phyloP scores from a whole-genome alignment of 345 rosid genomes.

The Xanthoceras sorbifolium region DNA sequence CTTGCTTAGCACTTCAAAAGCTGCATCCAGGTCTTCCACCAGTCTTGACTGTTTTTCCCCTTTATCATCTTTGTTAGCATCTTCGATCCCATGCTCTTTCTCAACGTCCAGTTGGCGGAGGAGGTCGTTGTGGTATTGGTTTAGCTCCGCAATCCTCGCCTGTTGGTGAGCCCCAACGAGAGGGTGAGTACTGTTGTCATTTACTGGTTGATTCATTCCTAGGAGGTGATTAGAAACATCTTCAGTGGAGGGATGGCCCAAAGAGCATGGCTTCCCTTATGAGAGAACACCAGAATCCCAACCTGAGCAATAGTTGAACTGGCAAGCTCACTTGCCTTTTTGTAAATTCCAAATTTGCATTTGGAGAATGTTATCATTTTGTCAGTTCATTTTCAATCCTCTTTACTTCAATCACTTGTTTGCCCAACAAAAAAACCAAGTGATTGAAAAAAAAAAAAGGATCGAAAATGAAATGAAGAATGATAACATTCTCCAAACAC shows the following conservation, averaged over 20 bases:
- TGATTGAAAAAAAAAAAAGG: too few species aligned
- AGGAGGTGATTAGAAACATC: constrained; percentile 16
- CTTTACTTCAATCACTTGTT: constrained; percentile 31
- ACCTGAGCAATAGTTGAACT: constrained; percentile 32
- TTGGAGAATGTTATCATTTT: constrained; percentile 38
- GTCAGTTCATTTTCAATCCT: constrained; percentile 20
- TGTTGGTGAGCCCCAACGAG: constrained; percentile 32
- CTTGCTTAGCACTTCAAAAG: too few species aligned
- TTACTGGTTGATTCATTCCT: neutral
- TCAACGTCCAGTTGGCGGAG: constrained; percentile 12
- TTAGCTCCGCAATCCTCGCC: constrained; percentile 19
- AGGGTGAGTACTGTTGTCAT: neutral
- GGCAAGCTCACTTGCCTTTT: too few species aligned
- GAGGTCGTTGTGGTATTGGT: constrained; percentile 8
- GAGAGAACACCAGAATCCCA: constrained; percentile 35
- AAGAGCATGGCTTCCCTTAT: constrained; percentile 34
- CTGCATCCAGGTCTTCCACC: constrained; percentile 27
- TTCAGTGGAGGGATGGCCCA: constrained; percentile 37
- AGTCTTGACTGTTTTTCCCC: neutral
- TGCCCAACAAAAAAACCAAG: too few species aligned
- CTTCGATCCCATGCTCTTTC: constrained; percentile 10
- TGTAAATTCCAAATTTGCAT: constrained; percentile 37
- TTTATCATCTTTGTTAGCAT: neutral
- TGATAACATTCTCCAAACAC: too few species aligned
- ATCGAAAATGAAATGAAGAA: too few species aligned